Evolutionary conservation across 352 stramenopile species (phyloP).

Genomic region (Phytophthora ramorum): DNA sequence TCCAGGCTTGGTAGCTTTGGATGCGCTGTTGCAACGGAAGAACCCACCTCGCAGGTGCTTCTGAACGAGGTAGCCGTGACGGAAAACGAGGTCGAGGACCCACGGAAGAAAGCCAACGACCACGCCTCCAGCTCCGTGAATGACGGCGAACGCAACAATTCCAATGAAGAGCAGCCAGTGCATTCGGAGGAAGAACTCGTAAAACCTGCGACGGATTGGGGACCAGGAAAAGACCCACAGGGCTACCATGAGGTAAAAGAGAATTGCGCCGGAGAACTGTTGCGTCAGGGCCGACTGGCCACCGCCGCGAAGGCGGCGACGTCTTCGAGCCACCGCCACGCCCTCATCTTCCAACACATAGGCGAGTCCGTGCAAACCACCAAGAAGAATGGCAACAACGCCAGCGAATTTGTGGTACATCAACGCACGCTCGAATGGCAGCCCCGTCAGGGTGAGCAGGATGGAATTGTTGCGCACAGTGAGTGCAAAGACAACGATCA

Average conservation of each 20-base stretch:
- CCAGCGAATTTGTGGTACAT: constrained; percentile 60
- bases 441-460: constrained; percentile 37
- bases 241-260: constrained; percentile 36
- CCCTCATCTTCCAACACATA: constrained; percentile 34
- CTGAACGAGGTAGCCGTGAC: constrained; percentile 25
- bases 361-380: constrained; percentile 37
- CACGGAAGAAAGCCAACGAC: constrained; percentile 40
- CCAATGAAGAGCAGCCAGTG: constrained; percentile 56
- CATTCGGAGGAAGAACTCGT: constrained; percentile 49
- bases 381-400: constrained; percentile 33
- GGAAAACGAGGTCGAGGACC: constrained; percentile 46
- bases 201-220: constrained; percentile 47
- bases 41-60: constrained; percentile 23
- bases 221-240: constrained; percentile 35
- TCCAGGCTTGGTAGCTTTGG: constrained; percentile 7
- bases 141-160: constrained; percentile 40
- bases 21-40: constrained; percentile 14
- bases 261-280: constrained; percentile 18
- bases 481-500: constrained; percentile 45
- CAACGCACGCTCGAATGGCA: constrained; percentile 51
- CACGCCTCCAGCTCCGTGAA: constrained; percentile 42
- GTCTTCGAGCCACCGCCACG: constrained; percentile 3
- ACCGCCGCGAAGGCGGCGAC: not conserved
- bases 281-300: not conserved
- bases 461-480: constrained; percentile 57